Evolutionary conservation across 1,284 basidiomycete genomes (phyloP).

Genomic region (Cryptococcus sp.): DNA sequence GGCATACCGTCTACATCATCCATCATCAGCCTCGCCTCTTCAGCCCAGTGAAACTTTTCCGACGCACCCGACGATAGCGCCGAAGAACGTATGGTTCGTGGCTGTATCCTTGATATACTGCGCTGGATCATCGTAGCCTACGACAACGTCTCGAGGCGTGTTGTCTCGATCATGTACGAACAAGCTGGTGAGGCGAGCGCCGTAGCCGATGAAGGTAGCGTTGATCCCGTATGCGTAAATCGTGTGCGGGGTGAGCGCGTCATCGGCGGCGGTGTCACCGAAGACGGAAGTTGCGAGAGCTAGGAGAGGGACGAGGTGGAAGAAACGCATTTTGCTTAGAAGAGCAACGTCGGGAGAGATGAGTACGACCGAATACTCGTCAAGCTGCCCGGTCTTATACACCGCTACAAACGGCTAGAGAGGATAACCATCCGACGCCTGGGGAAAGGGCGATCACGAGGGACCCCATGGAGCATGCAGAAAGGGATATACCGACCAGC

Average conservation of each 20-base stretch:
- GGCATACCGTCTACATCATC: slow-evolving; percentile 29
- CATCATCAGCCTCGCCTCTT: neutral
- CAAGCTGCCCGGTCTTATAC: too few species aligned
- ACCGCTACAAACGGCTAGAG: too few species aligned
- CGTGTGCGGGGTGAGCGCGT: slow-evolving; percentile 25
- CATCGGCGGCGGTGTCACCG: slow-evolving; percentile 1
- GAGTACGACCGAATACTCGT: too few species aligned
- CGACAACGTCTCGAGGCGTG: slow-evolving; percentile 31
- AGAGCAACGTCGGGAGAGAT: too few species aligned
- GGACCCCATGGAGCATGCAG: too few species aligned
- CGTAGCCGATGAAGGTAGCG: slow-evolving; percentile 38
- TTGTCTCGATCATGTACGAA: slow-evolving; percentile 31
- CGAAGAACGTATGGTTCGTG: slow-evolving; percentile 28
- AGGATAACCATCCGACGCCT: too few species aligned
- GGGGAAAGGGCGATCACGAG: too few species aligned
- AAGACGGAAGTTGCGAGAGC: neutral
- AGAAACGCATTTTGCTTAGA: too few species aligned
- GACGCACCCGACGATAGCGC: slow-evolving; percentile 39
- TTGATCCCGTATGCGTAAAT: slow-evolving; percentile 36
- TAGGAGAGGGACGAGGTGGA: neutral
- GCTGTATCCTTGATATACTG: slow-evolving; percentile 26
- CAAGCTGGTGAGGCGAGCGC: slow-evolving; percentile 37
- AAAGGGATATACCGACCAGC: too few species aligned
- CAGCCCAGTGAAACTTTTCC: too few species aligned
- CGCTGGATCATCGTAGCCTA: slow-evolving; percentile 32